Conservation (phyloP, 2,329 filamentous ascomycete species). For the Talaromyces sp. region DNA sequence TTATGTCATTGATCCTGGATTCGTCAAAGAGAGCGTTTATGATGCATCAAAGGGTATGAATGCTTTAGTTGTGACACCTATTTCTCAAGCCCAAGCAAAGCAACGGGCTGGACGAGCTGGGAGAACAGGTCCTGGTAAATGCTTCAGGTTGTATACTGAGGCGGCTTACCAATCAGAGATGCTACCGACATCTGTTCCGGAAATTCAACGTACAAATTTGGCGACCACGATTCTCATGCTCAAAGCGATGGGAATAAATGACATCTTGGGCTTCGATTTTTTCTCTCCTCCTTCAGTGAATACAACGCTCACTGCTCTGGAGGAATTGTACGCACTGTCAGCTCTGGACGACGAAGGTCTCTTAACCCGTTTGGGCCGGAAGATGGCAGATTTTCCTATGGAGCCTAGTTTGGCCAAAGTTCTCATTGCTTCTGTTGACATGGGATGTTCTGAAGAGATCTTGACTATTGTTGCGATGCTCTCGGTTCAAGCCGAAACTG, state of each 20-base stretch:
- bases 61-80: constrained; percentile 87
- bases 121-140: constrained; percentile 91
- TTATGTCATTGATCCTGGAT: constrained; percentile 94
- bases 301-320: constrained; percentile 92
- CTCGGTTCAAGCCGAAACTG: constrained; percentile 69
- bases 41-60: constrained; percentile 98
- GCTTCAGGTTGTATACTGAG: constrained; percentile 92
- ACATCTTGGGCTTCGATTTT: constrained; percentile 94
- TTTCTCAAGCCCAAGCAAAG: constrained; percentile 94
- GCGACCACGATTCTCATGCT: constrained; percentile 93
- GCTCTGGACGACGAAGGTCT: constrained; percentile 94
- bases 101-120: constrained; percentile 90
- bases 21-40: constrained; percentile 96
- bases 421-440: constrained; percentile 78
- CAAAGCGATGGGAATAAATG: constrained; percentile 99
- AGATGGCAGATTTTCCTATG: constrained; percentile 98
- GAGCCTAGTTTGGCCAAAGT: constrained; percentile 77
- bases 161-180: constrained; percentile 94
- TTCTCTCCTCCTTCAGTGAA: constrained; percentile 98
- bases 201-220: constrained; percentile 92
- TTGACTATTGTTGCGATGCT: constrained; percentile 94
- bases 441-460: constrained; percentile 88
- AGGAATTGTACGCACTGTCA: constrained; percentile 87
- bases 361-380: constrained; percentile 81
- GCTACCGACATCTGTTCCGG: constrained; percentile 90